Conservation (phyloP, 2,329 filamentous ascomycete species). For the Periconia macrospinosa region DNA sequence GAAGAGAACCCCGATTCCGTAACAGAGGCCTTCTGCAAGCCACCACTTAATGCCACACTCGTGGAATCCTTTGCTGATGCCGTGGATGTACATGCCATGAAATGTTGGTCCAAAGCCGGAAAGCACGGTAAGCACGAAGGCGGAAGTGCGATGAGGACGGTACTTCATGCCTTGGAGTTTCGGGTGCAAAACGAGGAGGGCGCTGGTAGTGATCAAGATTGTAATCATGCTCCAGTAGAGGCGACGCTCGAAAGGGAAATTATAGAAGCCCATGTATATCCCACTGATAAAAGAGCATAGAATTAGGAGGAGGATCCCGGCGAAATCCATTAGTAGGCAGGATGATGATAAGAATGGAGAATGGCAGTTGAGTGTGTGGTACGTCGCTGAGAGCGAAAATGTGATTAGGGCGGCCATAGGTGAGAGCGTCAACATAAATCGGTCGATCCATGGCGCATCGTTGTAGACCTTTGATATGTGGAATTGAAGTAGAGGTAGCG, state of each 20-base stretch:
- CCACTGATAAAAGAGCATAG: slow-evolving; percentile 85
- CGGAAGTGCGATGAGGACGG: slow-evolving; percentile 19
- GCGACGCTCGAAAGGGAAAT: slow-evolving; percentile 33
- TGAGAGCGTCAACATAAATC: slow-evolving; percentile 35
- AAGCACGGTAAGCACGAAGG: slow-evolving; percentile 20
- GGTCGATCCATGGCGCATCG: slow-evolving; percentile 26
- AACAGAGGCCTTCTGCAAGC: slow-evolving; percentile 23
- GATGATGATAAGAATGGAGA: slow-evolving; percentile 73
- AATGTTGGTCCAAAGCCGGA: slow-evolving; percentile 21
- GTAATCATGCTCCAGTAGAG: slow-evolving; percentile 48
- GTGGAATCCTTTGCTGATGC: slow-evolving; percentile 10
- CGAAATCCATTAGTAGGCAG: slow-evolving; percentile 90
- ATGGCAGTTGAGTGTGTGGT: slow-evolving; percentile 81
- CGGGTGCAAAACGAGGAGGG: slow-evolving; percentile 39
- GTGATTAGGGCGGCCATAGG: slow-evolving; percentile 41
- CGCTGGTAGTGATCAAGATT: slow-evolving; percentile 29
- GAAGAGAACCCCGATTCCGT: slow-evolving; percentile 20
- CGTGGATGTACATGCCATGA: slow-evolving; percentile 19
- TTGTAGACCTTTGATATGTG: slow-evolving; percentile 20
- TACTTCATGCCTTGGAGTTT: slow-evolving; percentile 29
- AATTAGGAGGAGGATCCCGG: slow-evolving; percentile 86
- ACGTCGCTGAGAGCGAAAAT: slow-evolving; percentile 59
- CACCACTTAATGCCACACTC: slow-evolving; percentile 22
- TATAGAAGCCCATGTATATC: slow-evolving; percentile 59
- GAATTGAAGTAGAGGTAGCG: slow-evolving; percentile 21